phyloP scores from a whole-genome alignment of 257 asterid species.

The Ballota nigra region DNA sequence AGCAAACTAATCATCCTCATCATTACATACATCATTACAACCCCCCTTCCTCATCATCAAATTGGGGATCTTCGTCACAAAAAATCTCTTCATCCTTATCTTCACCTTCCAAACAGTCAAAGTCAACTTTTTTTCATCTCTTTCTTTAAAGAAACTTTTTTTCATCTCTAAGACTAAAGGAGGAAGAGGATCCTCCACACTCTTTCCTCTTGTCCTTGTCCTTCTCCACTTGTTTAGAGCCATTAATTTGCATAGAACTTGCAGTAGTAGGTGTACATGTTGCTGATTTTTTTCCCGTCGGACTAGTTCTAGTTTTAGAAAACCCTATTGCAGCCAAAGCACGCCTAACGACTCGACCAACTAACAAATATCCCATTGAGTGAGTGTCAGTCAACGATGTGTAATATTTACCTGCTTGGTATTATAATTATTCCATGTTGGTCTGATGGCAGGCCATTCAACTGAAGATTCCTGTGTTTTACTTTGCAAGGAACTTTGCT shows the following conservation, averaged over 20 bases:
- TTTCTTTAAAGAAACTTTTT: too few relatives aligned
- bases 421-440: conserved; percentile 39
- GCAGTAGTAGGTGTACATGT: background rate
- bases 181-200: background rate
- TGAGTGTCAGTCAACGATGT: background rate
- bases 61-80: background rate
- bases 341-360: background rate
- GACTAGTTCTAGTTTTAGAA: background rate
- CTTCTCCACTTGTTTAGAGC: background rate
- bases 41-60: background rate
- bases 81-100: background rate
- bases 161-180: background rate
- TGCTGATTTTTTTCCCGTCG: background rate
- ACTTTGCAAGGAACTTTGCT: conserved; percentile 36
- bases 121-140: background rate
- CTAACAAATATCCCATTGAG: conserved; percentile 10
- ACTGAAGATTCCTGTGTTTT: conserved; percentile 38
- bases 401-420: conserved; percentile 43
- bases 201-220: background rate
- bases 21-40: background rate
- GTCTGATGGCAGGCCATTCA: conserved; percentile 45
- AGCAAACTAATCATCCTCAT: background rate
- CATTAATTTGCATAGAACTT: background rate
- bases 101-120: background rate
- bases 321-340: background rate